Evolutionary conservation across 345 rosid genomes (phyloP).

Genomic region (Brassica incana): DNA sequence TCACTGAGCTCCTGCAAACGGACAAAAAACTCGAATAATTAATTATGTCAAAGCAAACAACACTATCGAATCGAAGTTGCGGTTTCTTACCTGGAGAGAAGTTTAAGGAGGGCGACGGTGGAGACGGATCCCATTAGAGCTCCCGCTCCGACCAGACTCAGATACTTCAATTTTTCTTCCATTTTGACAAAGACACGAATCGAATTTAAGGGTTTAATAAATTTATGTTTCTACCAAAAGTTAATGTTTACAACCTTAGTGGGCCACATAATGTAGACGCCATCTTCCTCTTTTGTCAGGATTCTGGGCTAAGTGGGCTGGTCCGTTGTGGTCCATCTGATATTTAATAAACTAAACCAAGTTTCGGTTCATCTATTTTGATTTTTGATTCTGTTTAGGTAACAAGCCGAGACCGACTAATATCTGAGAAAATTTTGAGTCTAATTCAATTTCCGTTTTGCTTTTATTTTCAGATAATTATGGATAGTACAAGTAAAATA

Average conservation of each 20-base stretch:
- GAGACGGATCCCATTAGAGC: conserved; percentile 71
- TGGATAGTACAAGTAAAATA: no score
- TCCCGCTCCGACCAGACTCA: conserved; percentile 69
- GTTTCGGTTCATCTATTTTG: neutral
- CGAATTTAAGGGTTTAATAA: neutral
- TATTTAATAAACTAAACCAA: neutral
- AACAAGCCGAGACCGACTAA: neutral
- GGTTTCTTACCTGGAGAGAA: conserved; percentile 52
- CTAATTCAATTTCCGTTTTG: no score
- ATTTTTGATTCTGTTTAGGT: neutral
- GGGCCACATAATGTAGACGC: neutral
- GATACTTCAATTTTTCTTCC: conserved; percentile 60
- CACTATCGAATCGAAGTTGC: neutral
- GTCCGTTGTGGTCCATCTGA: neutral
- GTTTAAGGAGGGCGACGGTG: conserved; percentile 57
- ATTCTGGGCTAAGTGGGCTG: neutral
- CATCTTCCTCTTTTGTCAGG: neutral
- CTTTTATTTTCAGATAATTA: no score
- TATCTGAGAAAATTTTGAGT: neutral
- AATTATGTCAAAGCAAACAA: neutral
- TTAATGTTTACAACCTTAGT: neutral
- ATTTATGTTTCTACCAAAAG: neutral
- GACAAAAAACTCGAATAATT: neutral
- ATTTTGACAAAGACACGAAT: conserved; percentile 32
- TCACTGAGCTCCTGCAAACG: conserved; percentile 26